Base-by-base conservation (phyloP, 768 basidiomycete species). In the Boletus coccyginus region DNA sequence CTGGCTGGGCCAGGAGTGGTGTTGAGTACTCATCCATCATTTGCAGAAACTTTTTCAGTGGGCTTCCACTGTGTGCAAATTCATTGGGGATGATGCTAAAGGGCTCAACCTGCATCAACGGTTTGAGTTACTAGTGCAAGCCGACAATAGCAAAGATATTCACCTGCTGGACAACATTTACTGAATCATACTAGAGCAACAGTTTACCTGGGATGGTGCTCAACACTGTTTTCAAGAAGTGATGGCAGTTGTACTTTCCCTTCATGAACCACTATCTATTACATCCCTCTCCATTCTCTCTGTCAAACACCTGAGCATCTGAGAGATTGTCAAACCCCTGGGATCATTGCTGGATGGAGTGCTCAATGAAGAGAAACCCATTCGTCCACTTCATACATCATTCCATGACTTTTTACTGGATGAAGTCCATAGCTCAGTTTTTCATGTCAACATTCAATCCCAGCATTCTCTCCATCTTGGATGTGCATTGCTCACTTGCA, bases 11-110 rank as follows among this genome's bases (percentile, higher is more conserved):
- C 7, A 29, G 44, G 47, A 54, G 16, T 63, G 57, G 64, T 50
- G 55, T 47, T 35, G n/a, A 9, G 11, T 43, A 5, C 57, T 70
- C 13, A 52, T 59, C 13, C 13, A 59, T 4, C 59, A 27, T 10
- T 63, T 65, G 2, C 56, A 68, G 8, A 62, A 55, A 5, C 59
- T 66, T 13, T 69, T 69, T 35, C 64, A 66, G 50, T 69, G 67
- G 67, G 67, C 65, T 1, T 54, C 43, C 13, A 57, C 58, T 0
- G 67, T 57, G 0, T 67, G 66, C 46, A n/a, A 42, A 1, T 59
- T 52, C 31, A 62, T 68, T 32, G 58, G 62, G 9, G 14, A 29
- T 24, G 29, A 19, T 17, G 13, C 54, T n/a, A 11, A 6, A 2
- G 56, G 50, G 38, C 27, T 27, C 27, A 13, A 19, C 6, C 11